A percentile compares a stretch with the other conserved stretches of the same genome.
phyloP scores from a whole-genome alignment of 306 rosid genomes.

The Dalbergia cultrata region DNA sequence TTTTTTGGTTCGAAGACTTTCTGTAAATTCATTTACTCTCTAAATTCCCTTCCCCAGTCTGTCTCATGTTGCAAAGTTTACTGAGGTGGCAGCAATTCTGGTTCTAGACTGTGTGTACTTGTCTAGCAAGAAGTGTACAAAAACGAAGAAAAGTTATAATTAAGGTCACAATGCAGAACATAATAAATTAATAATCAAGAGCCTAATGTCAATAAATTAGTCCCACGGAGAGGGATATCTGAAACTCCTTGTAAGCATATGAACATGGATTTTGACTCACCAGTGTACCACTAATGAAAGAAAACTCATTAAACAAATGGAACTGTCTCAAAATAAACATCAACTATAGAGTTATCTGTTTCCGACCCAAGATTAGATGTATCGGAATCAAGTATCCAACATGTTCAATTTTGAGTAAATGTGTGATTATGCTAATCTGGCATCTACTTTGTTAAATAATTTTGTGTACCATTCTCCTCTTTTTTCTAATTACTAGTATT shows the following conservation, averaged over 20 bases:
- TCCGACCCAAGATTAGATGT: conserved; percentile 25
- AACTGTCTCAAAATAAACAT: conserved; percentile 19
- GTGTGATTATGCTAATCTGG: conserved; percentile 30
- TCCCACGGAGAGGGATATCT: conserved; percentile 12
- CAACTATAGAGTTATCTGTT: conserved; percentile 14
- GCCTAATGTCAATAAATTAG: conserved; percentile 22
- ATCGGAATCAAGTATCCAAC: background rate
- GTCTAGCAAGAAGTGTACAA: conserved; percentile 22
- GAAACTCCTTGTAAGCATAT: background rate
- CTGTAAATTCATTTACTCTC: conserved; percentile 14
- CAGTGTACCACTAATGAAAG: conserved; percentile 5
- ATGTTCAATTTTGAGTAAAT: conserved; percentile 33
- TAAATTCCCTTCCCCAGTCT: background rate
- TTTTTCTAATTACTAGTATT: conserved; percentile 41
- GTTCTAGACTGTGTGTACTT: conserved; percentile 1
- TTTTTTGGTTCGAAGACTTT: conserved; percentile 4
- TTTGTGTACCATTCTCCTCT: conserved; percentile 3
- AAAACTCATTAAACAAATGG: conserved; percentile 14
- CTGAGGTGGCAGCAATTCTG: conserved; percentile 11
- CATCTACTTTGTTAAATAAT: conserved; percentile 39
- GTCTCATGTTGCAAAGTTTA: conserved; percentile 22
- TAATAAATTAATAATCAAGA: background rate
- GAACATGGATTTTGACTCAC: conserved; percentile 5
- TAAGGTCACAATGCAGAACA: conserved; percentile 26
- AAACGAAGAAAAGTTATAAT: background rate